Evolutionary conservation across 1,139 yeast genomes (phyloP).

Genomic region (Nakaseomyces sp.): DNA sequence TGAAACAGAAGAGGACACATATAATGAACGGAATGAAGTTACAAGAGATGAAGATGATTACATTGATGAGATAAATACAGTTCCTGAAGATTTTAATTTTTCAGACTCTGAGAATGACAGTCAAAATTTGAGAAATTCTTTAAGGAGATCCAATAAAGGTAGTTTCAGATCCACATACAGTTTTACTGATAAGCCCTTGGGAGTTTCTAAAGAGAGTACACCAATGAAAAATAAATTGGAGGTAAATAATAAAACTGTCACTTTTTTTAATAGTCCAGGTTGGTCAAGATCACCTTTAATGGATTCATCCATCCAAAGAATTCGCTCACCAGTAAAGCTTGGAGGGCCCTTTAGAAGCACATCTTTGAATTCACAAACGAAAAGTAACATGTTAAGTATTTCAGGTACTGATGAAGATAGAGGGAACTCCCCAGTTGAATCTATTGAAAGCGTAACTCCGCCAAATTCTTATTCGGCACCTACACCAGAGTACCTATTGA

Average conservation of each 20-base stretch:
- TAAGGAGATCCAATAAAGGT: slow-evolving; percentile 10
- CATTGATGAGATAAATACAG: slow-evolving; percentile 46
- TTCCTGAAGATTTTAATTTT: slow-evolving; percentile 55
- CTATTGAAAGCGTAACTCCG: slow-evolving; percentile 13
- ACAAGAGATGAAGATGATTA: slow-evolving; percentile 22
- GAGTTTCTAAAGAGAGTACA: slow-evolving; percentile 24
- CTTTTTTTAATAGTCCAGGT: slow-evolving; percentile 37
- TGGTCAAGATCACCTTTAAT: not conserved
- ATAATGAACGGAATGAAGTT: slow-evolving; percentile 15
- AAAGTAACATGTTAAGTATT: not conserved
- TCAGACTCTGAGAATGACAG: slow-evolving; percentile 32
- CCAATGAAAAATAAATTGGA: slow-evolving; percentile 41
- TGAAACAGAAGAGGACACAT: slow-evolving; percentile 30
- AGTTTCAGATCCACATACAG: slow-evolving; percentile 31
- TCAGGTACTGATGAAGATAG: slow-evolving; percentile 2
- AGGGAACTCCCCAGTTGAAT: slow-evolving; percentile 4
- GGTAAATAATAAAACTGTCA: slow-evolving; percentile 46
- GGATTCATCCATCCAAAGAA: slow-evolving; percentile 6
- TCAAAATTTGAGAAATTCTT: slow-evolving; percentile 4
- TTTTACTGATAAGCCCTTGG: slow-evolving; percentile 29
- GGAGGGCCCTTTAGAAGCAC: not conserved
- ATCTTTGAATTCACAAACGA: not conserved
- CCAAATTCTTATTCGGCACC: slow-evolving; percentile 21
- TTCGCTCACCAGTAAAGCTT: slow-evolving; percentile 8
- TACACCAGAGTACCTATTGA: slow-evolving; percentile 19